These are phyloP conservation scores for Cunninghamia lanceolata DNA, from an alignment of 75 land plant genomes.

Conservation along the genomic window DNA sequence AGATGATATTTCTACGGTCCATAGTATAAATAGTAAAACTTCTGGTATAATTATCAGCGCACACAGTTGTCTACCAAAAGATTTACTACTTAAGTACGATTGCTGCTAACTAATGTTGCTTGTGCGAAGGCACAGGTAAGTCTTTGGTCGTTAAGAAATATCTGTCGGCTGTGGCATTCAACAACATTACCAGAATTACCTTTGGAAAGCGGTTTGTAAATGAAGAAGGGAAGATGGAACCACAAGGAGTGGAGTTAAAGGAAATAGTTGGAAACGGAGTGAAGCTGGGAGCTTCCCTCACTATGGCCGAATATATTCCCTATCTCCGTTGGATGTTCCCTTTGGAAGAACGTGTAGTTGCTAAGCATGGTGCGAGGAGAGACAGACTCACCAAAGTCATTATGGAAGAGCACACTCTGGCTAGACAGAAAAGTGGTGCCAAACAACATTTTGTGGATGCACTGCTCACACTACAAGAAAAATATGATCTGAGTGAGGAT, in stretches of 20 bases:
- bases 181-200: constrained; percentile 92
- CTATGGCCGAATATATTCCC: constrained; percentile 76
- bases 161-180: constrained; percentile 83
- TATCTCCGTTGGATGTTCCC: constrained; percentile 92
- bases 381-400: constrained; percentile 77
- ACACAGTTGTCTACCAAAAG: too few relatives aligned
- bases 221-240: constrained; percentile 67
- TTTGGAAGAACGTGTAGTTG: constrained; percentile 70
- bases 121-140: constrained; percentile 19
- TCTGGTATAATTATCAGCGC: too few relatives aligned
- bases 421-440: constrained; percentile 35
- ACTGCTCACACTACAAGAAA: constrained; percentile 65
- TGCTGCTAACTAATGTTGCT: neutral
- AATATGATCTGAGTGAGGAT: constrained; percentile 90
- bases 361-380: constrained; percentile 54
- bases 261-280: constrained; percentile 69
- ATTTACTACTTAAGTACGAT: neutral
- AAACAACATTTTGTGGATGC: constrained; percentile 98
- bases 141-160: constrained; percentile 56
- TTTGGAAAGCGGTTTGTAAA: constrained; percentile 94
- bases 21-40: too few relatives aligned
- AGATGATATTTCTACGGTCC: too few relatives aligned
- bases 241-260: constrained; percentile 89
- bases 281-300: constrained; percentile 81
- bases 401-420: constrained; percentile 80